These are phyloP conservation scores for Tremella fuciformis DNA, from an alignment of 768 basidiomycete genomes.

Conservation along the genomic window DNA sequence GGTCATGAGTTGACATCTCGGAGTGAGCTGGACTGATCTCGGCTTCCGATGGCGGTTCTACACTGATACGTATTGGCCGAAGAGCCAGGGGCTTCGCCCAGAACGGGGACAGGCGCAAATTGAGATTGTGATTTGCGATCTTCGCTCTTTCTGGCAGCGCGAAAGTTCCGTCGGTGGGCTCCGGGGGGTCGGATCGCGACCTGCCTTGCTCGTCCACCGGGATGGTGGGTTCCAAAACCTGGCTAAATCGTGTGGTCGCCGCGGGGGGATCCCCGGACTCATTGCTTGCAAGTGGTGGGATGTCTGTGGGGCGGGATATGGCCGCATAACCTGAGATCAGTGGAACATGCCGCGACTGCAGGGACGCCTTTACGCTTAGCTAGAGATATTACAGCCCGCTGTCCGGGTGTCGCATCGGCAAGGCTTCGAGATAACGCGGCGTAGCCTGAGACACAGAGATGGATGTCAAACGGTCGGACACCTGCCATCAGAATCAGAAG, in stretches of 20 bases:
- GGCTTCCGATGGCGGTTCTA: constrained; percentile 56
- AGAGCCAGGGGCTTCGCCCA: constrained; percentile 64
- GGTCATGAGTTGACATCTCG: constrained; percentile 17
- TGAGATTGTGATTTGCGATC: constrained; percentile 70
- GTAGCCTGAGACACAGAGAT: constrained; percentile 2
- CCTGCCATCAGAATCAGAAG: neutral
- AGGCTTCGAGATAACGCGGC: neutral
- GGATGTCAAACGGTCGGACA: neutral
- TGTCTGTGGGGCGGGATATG: constrained; percentile 58
- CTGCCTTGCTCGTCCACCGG: neutral
- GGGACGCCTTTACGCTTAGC: constrained; percentile 63
- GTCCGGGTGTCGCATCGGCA: constrained; percentile 62
- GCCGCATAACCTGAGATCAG: constrained; percentile 64
- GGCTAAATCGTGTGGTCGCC: neutral
- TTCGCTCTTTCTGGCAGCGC: constrained; percentile 53
- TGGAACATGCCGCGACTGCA: neutral
- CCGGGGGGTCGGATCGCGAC: constrained; percentile 1
- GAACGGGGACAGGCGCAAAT: constrained; percentile 71
- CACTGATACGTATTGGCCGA: constrained; percentile 62
- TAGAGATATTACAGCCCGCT: constrained; percentile 69
- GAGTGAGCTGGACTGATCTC: constrained; percentile 29
- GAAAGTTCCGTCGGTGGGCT: constrained; percentile 22
- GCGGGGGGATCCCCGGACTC: neutral
- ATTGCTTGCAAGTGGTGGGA: neutral
- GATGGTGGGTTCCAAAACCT: constrained; percentile 8